Evolutionary conservation across 2,329 filamentous ascomycete species (phyloP), one percentile per base, ranked within the genome.

Genomic region (Xylaria sp.): DNA sequence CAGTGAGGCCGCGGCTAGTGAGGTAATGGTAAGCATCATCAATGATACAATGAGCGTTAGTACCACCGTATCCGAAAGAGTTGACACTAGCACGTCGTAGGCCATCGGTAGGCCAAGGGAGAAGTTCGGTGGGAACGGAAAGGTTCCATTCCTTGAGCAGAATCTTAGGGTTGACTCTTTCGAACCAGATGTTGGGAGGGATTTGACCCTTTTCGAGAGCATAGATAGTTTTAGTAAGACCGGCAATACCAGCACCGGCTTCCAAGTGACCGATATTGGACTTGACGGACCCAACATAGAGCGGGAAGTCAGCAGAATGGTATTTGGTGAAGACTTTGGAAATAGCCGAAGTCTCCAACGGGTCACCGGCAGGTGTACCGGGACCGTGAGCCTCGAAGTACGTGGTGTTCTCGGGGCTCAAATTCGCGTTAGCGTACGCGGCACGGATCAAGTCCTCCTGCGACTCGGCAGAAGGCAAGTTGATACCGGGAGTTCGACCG

Each of bases 401-500:
- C 0, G 69, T 75, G 2, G 80, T 81, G 9, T 75, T 63, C 2
- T 69, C 62, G 1, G 73, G 73, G 20, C 76, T 73, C 25, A 82
- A 66, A 8, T 78, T 77, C 2, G 75, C 75, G 1, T 70, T 72
- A 1, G 55, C 37, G 65, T 82, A 82, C 6, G 79, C 78, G 1
- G 77, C 68, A 8, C 75, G 73, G 51, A 83, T 82, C 9, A 83
- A 69, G 2, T 73, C 76, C 69, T 84, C 82, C 10, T 81, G 78
- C 1, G 76, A 76, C 23, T 73, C 72, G 1, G 73, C 65, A 37
- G 76, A 81, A 3, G 81, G 79, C 13, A 76, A 70, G 52, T 80
- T 82, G 61, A 84, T 81, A 73, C 75, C 75, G 54, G 73, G 73
- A 34, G 84, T 85, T 23, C 78, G 78, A 28, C 85, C 86, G 69